Base-by-base conservation (phyloP, 495 filamentous ascomycete genomes). In the Penicillium angulare region DNA sequence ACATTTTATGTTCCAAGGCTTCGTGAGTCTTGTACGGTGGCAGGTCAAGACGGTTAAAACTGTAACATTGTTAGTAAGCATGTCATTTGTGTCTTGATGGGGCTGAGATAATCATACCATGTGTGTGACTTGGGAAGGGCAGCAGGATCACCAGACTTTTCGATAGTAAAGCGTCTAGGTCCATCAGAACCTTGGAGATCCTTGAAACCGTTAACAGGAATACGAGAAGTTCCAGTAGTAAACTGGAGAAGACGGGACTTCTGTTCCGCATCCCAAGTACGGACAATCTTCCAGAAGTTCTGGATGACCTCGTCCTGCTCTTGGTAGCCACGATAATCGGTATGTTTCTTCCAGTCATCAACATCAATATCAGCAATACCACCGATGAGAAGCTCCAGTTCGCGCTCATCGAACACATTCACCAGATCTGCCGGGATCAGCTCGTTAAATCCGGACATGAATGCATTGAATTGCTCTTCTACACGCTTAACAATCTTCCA, bases 311-410 rank as follows among this genome's bases (percentile, higher is more conserved):
- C 89, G 67, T 97, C 95, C 44, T 82, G 85, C 71, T 99, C 93
- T 32, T 95, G 96, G 75, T 99, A 99, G n/a, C 93, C 93, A 52
- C 93, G 85, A 73, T 99, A 99, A 65, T 99, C 93, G n/a, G 93
- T 99, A 74, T 99, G 93, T 75, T 99, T 99, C 86, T 99, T 99
- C 93, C 93, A 99, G 69, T 99, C 93, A 41, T 97, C 93, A 16
- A 99, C 95, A 62, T 99, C 93, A 59, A 99, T 99, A 67, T 99
- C 93, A 36, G 93, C 95, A 64, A 99, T 99, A 79, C 93, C 93
- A 54, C 93, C 93, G 65, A 99, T 97, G 55, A 99, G 77, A 58
- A 99, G 73, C 70, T 99, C 93, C 41, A 99, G 76, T 68, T 99
- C 93, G 48, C 93, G 87, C 77, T 97, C 93, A 63, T 99, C 93